A percentile compares a stretch with the other conserved stretches of the same genome.
These are phyloP conservation scores for Hepatocystis sp. DNA, from an alignment of 169 alveolate species.

Conservation along the genomic window DNA sequence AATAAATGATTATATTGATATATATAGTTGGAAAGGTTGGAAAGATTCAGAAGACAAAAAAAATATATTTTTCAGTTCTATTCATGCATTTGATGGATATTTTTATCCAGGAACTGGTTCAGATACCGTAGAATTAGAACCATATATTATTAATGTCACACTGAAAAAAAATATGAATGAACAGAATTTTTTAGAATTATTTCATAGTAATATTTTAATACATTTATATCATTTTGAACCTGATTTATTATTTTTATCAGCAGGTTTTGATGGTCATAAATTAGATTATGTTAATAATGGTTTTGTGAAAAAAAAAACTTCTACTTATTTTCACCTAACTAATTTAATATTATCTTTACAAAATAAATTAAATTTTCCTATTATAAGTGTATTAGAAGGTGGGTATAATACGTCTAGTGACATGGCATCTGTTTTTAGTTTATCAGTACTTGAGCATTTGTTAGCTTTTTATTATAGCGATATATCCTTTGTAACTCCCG, in stretches of 20 bases:
- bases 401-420: constrained; percentile 97
- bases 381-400: constrained; percentile 98
- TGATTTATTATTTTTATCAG: constrained; percentile 94
- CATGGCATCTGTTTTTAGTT: constrained; percentile 94
- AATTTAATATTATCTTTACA: constrained; percentile 94
- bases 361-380: constrained; percentile 87
- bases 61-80: constrained; percentile 93
- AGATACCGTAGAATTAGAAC: constrained; percentile 79
- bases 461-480: constrained; percentile 81
- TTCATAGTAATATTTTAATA: constrained; percentile 91
- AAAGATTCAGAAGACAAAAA: constrained; percentile 89
- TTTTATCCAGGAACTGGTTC: constrained; percentile 97
- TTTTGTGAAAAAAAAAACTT: constrained; percentile 90
- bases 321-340: constrained; percentile 96
- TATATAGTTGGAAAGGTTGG: constrained; percentile 90
- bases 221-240: constrained; percentile 94
- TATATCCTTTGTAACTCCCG: not conserved
- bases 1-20: constrained; percentile 71
- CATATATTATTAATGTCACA: constrained; percentile 89
- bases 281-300: constrained; percentile 95
- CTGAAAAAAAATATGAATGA: constrained; percentile 88
- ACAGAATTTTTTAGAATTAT: constrained; percentile 84
- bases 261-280: constrained; percentile 99
- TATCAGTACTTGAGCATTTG: constrained; percentile 94
- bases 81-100: constrained; percentile 94